Percentiles rank a stretch among this genome's conserved stretches.
Conservation (phyloP, 2,329 filamentous ascomycete genomes). For the Paecilomyces formosus region DNA sequence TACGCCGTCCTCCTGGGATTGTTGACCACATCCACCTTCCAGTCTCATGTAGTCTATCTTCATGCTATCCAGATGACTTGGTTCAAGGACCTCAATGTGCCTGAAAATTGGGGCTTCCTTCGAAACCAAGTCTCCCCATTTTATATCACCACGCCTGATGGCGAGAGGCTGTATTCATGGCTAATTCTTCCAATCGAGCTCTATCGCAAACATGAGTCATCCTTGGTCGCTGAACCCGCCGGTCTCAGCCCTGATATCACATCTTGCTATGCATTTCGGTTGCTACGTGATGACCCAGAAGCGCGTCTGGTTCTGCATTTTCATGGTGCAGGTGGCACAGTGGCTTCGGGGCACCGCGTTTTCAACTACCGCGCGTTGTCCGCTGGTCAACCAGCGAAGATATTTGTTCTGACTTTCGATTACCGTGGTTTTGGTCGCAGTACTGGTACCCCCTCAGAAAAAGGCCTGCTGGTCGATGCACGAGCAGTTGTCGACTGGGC, state of each 20-base stretch:
- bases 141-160: conserved; percentile 34
- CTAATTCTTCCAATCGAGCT: conserved; percentile 42
- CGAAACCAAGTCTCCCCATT: conserved; percentile 45
- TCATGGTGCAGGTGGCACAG: conserved; percentile 50
- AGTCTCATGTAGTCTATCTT: conserved; percentile 52
- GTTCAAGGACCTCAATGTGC: conserved; percentile 44
- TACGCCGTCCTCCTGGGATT: conserved; percentile 42
- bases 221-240: conserved; percentile 32
- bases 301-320: conserved; percentile 28
- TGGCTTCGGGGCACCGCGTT: conserved; percentile 49
- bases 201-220: conserved; percentile 37
- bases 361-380: conserved; percentile 46
- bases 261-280: conserved; percentile 30
- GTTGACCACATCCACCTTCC: conserved; percentile 39
- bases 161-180: conserved; percentile 41
- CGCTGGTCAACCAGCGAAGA: conserved; percentile 39
- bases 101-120: conserved; percentile 43
- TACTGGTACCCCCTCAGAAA: conserved; percentile 48
- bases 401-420: conserved; percentile 47
- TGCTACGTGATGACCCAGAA: conserved; percentile 30
- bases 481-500: conserved; percentile 49
- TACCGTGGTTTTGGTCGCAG: conserved; percentile 55
- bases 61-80: conserved; percentile 49
- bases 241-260: conserved; percentile 29
- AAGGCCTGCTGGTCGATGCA: conserved; percentile 49